A percentile compares a stretch with the other conserved stretches of the same genome.
These are phyloP conservation scores for Hyaloscypha hepaticicola DNA, from an alignment of 495 filamentous ascomycete genomes.

Conservation along the genomic window DNA sequence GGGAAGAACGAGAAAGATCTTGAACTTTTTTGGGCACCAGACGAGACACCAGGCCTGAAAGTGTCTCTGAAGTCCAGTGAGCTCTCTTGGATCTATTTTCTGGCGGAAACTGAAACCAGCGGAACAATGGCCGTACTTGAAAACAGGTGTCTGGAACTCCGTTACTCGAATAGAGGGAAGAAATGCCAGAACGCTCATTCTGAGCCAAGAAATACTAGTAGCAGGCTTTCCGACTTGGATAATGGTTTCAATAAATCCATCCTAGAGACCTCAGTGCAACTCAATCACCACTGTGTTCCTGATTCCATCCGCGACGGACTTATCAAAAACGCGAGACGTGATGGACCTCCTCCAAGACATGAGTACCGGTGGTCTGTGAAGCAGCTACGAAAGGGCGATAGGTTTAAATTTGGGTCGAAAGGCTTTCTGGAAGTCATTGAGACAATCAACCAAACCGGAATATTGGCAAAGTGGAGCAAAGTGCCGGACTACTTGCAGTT, in stretches of 20 bases:
- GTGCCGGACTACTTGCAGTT: background rate
- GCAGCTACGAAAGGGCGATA: conserved; percentile 1
- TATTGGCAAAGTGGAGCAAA: conserved; percentile 6
- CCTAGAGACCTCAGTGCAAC: background rate
- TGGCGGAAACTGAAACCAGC: conserved; percentile 9
- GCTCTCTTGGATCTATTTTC: conserved; percentile 9
- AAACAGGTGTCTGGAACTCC: background rate
- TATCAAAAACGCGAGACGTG: background rate
- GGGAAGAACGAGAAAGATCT: conserved; percentile 12
- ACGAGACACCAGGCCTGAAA: background rate
- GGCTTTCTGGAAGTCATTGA: conserved; percentile 3
- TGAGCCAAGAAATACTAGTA: conserved; percentile 1
- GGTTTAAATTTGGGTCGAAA: background rate
- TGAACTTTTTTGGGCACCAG: conserved; percentile 13
- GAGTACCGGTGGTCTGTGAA: background rate
- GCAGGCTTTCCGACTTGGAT: background rate
- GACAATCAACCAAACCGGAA: background rate
- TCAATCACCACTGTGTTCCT: conserved; percentile 1
- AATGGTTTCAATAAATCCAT: background rate
- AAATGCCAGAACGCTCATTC: conserved; percentile 6
- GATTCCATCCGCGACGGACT: background rate
- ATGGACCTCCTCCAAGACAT: background rate
- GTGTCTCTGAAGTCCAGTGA: conserved; percentile 4
- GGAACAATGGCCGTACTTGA: conserved; percentile 10
- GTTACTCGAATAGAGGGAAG: background rate